Evolutionary conservation across 768 basidiomycete genomes (phyloP).

Genomic region (Xerocomellus chrysenteron): DNA sequence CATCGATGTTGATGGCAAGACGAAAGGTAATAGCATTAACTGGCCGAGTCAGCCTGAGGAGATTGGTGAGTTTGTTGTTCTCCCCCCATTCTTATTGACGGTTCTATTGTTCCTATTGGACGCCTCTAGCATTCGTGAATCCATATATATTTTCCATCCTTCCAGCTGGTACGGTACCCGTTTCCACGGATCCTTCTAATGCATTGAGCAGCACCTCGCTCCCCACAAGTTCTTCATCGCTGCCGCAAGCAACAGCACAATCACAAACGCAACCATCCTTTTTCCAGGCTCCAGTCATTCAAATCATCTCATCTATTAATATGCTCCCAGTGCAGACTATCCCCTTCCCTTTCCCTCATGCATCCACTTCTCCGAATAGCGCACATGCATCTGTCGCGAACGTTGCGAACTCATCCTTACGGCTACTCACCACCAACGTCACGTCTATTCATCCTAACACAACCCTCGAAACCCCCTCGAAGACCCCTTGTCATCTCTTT

Average conservation of each 20-base stretch:
- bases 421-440: constrained; percentile 45
- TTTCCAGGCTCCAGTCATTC: constrained; percentile 58
- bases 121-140: constrained; percentile 57
- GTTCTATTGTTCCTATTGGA: constrained; percentile 55
- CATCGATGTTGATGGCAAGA: constrained; percentile 59
- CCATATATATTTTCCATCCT: constrained; percentile 79
- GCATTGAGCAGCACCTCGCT: constrained; percentile 16
- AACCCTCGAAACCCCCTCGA: background rate
- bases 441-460: constrained; percentile 52
- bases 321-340: constrained; percentile 59
- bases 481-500: constrained; percentile 45
- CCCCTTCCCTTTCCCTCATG: constrained; percentile 57
- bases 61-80: constrained; percentile 44
- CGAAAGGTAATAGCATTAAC: constrained; percentile 50
- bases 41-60: constrained; percentile 88
- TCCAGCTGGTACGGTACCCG: constrained; percentile 60
- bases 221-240: constrained; percentile 9
- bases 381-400: background rate
- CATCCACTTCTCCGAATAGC: constrained; percentile 15
- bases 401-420: constrained; percentile 49
- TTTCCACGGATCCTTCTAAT: constrained; percentile 22
- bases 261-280: constrained; percentile 33
- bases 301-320: constrained; percentile 72
- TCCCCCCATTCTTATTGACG: constrained; percentile 50
- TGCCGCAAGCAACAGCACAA: constrained; percentile 24